Base-by-base conservation (phyloP, 2,329 filamentous ascomycete genomes). In the Cyanodermella asteris region DNA sequence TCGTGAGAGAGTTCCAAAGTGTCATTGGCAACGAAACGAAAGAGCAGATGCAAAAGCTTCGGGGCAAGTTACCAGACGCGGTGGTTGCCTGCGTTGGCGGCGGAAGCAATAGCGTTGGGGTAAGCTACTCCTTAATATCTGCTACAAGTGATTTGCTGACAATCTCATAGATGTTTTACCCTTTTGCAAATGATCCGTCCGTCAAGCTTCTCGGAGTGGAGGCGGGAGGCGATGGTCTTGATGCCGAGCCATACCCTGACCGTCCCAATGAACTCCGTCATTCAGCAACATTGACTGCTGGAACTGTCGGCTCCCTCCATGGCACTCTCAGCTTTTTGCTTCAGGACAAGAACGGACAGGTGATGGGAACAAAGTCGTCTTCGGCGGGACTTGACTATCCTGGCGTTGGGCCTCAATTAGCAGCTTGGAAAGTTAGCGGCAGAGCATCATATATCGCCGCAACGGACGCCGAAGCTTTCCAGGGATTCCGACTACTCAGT, bases 161-260 rank as follows among this genome's bases (percentile, higher is more conserved):
- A n/a, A n/a, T n/a, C n/a, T n/a, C n/a, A n/a, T n/a, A n/a, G n/a
- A 97, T 94, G 82, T 97, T 97, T 58, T 90, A 84, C 51, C 87
- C 87, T 26, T 97, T 97, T 55, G 63, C 74, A 34, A 69, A 80
- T 20, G 84, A 97, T 40, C 62, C 63, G 1, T 71, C 61, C 31
- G 87, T 97, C 31, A 81, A 82, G 53, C 64, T 93, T 4, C 59
- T 94, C 8, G 87, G 87, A 35, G 82, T 97, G 3, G 87, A 97
- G 56, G 87, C 87, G 8, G 87, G 80, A 19, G 87, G 87, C 32
- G 87, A 94, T 39, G 87, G 87, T 32, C 44, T 94, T 10, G 75
- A 93, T 31, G 94, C 87, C 1, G 48, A 55, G 6, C n/a, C n/a
- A n/a, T n/a, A n/a, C n/a, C n/a, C n/a, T n/a, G n/a, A n/a, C n/a